A percentile compares a stretch with the other conserved stretches of the same genome.
These are phyloP conservation scores for Plasmodium malariae DNA, from an alignment of 169 alveolate genomes.

Conservation along the genomic window DNA sequence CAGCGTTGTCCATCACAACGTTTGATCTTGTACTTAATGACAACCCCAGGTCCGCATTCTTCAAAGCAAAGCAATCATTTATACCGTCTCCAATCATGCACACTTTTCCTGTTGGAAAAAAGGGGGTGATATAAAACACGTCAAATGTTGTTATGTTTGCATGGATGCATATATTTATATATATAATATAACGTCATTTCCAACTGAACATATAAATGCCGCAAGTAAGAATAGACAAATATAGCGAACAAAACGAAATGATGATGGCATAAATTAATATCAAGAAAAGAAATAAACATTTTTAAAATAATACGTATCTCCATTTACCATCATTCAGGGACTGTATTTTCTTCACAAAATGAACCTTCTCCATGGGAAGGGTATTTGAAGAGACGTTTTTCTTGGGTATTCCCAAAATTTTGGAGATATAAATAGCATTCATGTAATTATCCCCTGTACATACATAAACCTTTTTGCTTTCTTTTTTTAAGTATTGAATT, in stretches of 20 bases:
- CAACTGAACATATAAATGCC: background rate
- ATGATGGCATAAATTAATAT: background rate
- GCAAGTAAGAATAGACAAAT: too few species aligned
- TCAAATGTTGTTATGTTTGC: too few species aligned
- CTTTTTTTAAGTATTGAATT: conserved; percentile 32
- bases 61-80: conserved; percentile 74
- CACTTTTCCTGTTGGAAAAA: conserved; percentile 39
- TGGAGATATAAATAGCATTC: conserved; percentile 70
- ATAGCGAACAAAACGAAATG: too few species aligned
- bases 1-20: conserved; percentile 75
- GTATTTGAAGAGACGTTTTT: conserved; percentile 60
- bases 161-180: background rate
- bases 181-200: background rate
- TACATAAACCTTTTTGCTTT: conserved; percentile 52
- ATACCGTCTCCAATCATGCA: conserved; percentile 76
- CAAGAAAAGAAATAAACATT: background rate
- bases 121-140: too few species aligned
- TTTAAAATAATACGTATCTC: background rate
- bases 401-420: conserved; percentile 61
- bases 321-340: conserved; percentile 55
- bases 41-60: conserved; percentile 67
- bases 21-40: conserved; percentile 68
- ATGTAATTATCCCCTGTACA: conserved; percentile 74
- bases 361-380: conserved; percentile 66
- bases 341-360: conserved; percentile 61